phyloP scores from a whole-genome alignment of 345 rosid species.

The Gossypium sturtianum region DNA sequence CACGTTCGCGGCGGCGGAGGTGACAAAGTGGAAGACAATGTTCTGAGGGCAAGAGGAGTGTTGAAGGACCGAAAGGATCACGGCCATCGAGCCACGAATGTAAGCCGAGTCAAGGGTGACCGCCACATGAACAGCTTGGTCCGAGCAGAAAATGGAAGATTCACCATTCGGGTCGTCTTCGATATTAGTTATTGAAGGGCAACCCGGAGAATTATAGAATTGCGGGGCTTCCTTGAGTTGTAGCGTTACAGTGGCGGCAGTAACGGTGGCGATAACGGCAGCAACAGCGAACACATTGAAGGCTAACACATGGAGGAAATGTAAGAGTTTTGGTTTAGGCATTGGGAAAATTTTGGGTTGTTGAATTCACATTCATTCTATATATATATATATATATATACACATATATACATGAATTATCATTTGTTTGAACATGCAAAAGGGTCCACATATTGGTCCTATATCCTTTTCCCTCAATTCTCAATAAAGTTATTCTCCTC shows the following conservation, averaged over 20 bases:
- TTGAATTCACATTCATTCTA: constrained; percentile 17
- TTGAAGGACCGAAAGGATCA: constrained; percentile 75
- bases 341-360: constrained; percentile 8
- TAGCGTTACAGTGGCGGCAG: constrained; percentile 26
- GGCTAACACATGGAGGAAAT: constrained; percentile 9
- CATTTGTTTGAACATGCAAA: neutral
- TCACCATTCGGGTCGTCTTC: constrained; percentile 19
- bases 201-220: constrained; percentile 76
- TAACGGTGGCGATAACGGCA: neutral
- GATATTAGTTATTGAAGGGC: constrained; percentile 36
- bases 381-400: neutral
- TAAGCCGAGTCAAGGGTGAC: constrained; percentile 84
- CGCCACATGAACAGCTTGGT: constrained; percentile 76
- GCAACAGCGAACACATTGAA: neutral
- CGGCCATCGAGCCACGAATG: constrained; percentile 95
- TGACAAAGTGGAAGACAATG: constrained; percentile 75
- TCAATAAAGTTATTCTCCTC: too few relatives aligned
- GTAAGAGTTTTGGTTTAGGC: constrained; percentile 15
- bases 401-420: neutral
- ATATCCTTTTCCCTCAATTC: constrained; percentile 18
- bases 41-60: constrained; percentile 91
- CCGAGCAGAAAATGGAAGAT: constrained; percentile 47
- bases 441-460: constrained; percentile 21
- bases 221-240: constrained; percentile 88
- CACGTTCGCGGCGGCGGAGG: constrained; percentile 56